Evolutionary conservation across 495 filamentous ascomycete species (phyloP), one percentile per base, ranked within the genome.

Genomic region (Haplographium delicatum): DNA sequence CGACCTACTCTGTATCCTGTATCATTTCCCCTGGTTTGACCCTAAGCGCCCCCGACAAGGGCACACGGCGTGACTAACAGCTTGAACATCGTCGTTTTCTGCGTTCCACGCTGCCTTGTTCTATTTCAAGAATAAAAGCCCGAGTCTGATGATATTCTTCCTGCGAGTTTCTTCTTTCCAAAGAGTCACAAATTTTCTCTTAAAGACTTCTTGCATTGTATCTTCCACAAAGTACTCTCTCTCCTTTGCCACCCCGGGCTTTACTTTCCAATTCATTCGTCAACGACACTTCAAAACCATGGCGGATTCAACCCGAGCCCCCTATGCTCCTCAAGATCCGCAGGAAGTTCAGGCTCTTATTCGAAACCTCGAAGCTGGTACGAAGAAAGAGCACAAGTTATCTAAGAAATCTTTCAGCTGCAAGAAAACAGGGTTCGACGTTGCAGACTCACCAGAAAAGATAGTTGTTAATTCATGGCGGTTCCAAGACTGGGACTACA

Each of bases 401-500:
- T 46, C 48, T 18, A 78, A 72, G 27, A 61, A 55, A 53, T 62
- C 69, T 9, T 84, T 86, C 65, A 78, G 71, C 23, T 81, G 81
- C 70, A 94, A 84, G 61, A 95, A 87, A 71, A 74, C 72, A 7
- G 86, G 76, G 5, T 97, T 85, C 63, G 54, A 67, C 0, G 75
- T 96, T 19, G 67, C 70, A 2, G 73, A 72, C 8, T 81, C 83
- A 3, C 68, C 62, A 42, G 66, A 78, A 30, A 61, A 73, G 20
- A 71, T 86, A 50, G 67, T 64, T 1, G 90, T 97, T 20, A 81
- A 94, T 60, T 96, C 91, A 4, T 98, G 93, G 93, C 82, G 84
- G 23, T 86, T 96, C 62, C 79, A 84, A 59, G 93, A 98, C 51
- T 91, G 83, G 85, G 91, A 96, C 58, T 97, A 95, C 75, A 96